A percentile compares a stretch with the other conserved stretches of the same genome.
phyloP scores from a whole-genome alignment of 2,329 filamentous ascomycete genomes.

The Hypomyces perniciosus region DNA sequence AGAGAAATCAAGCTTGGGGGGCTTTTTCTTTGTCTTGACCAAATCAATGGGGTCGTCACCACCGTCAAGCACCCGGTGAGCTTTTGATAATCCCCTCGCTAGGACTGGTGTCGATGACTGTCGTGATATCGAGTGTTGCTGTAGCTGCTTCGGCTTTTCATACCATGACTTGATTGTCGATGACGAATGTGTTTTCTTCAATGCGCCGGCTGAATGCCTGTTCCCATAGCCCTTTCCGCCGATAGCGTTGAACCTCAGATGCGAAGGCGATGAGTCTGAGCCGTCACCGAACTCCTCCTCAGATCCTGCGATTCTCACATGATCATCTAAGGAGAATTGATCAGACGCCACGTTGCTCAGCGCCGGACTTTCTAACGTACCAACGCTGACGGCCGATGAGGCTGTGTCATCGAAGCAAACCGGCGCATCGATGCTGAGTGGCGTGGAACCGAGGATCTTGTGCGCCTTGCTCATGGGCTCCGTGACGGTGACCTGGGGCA shows the following conservation, averaged over 20 bases:
- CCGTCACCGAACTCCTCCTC: constrained; percentile 38
- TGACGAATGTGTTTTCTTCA: constrained; percentile 45
- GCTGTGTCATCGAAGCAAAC: constrained; percentile 39
- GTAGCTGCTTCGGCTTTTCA: constrained; percentile 49
- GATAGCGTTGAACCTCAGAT: constrained; percentile 16
- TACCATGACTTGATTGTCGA: constrained; percentile 54
- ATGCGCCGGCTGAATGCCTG: constrained; percentile 37
- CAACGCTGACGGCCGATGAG: constrained; percentile 39
- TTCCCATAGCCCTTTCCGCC: constrained; percentile 18
- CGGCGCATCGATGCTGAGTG: constrained; percentile 37
- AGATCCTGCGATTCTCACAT: constrained; percentile 17
- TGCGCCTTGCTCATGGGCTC: constrained; percentile 45
- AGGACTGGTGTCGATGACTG: constrained; percentile 55
- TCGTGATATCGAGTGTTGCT: constrained; percentile 51
- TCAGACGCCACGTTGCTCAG: constrained; percentile 17
- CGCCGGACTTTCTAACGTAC: constrained; percentile 36
- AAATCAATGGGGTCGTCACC: constrained; percentile 29
- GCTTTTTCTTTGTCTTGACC: constrained; percentile 34
- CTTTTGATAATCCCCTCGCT: constrained; percentile 49
- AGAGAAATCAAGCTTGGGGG: constrained; percentile 44
- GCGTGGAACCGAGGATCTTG: constrained; percentile 42
- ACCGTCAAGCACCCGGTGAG: constrained; percentile 39
- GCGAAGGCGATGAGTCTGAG: constrained; percentile 38
- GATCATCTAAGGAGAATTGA: constrained; percentile 12
- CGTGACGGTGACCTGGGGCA: constrained; percentile 24